phyloP scores from a whole-genome alignment of 1,284 basidiomycete genomes.

The Fomes fomentarius region DNA sequence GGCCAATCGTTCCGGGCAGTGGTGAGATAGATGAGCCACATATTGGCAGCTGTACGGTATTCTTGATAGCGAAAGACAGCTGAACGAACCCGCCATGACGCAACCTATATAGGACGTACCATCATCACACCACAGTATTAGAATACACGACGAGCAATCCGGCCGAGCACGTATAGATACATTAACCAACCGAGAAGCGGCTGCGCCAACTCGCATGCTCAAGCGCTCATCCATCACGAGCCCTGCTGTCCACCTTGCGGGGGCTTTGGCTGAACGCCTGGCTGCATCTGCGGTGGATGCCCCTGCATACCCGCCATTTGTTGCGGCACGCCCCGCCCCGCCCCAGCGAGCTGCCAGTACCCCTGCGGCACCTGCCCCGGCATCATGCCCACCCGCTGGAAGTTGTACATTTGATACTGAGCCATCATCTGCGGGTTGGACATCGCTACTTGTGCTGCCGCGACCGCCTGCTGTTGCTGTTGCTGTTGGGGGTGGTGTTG shows the following conservation, averaged over 20 bases:
- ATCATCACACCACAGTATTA: too few relatives aligned
- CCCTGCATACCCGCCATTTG: conserved; percentile 31
- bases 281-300: conserved; percentile 37
- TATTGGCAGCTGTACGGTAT: too few relatives aligned
- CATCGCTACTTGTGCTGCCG: conserved; percentile 31
- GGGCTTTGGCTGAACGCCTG: conserved; percentile 35
- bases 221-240: background rate
- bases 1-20: too few relatives aligned
- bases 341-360: conserved; percentile 31
- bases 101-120: too few relatives aligned
- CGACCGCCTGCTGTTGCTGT: conserved; percentile 20
- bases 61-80: too few relatives aligned
- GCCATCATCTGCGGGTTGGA: conserved; percentile 36
- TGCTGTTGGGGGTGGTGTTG: conserved; percentile 22
- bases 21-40: too few relatives aligned
- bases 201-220: too few relatives aligned
- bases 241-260: conserved; percentile 36
- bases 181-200: too few relatives aligned
- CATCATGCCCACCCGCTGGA: conserved; percentile 21
- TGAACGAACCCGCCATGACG: too few relatives aligned
- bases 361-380: conserved; percentile 29
- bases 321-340: conserved; percentile 33
- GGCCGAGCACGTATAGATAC: too few relatives aligned
- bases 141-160: too few relatives aligned
- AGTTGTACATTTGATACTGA: conserved; percentile 32